These are phyloP conservation scores for Leccinum disarticulatum DNA, from an alignment of 768 basidiomycete species.

Conservation along the genomic window DNA sequence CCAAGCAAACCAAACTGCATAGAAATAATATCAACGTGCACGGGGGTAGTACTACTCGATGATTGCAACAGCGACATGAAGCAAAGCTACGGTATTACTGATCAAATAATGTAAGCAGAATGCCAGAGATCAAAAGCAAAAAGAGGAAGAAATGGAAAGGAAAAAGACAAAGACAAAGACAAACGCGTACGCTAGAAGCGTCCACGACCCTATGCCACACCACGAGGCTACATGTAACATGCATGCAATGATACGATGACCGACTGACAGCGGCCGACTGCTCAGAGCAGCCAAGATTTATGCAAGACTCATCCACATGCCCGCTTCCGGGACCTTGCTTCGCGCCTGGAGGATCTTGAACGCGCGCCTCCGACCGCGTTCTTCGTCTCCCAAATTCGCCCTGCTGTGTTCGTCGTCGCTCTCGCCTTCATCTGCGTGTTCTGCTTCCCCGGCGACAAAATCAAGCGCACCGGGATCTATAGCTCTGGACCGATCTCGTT, in stretches of 20 bases:
- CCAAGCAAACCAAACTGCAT: neutral
- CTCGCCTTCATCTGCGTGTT: slow-evolving; percentile 43
- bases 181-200: slow-evolving; percentile 9
- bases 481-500: slow-evolving; percentile 61
- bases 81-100: slow-evolving; percentile 30
- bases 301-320: slow-evolving; percentile 84
- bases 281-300: slow-evolving; percentile 21
- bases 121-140: neutral
- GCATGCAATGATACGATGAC: slow-evolving; percentile 1
- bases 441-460: slow-evolving; percentile 52
- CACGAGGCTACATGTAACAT: neutral
- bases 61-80: slow-evolving; percentile 31
- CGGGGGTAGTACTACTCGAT: slow-evolving; percentile 11
- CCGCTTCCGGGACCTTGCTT: slow-evolving; percentile 63
- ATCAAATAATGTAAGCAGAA: slow-evolving; percentile 31
- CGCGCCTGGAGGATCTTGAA: slow-evolving; percentile 69
- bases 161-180: slow-evolving; percentile 2
- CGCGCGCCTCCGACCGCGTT: slow-evolving; percentile 57
- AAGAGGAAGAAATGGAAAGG: neutral
- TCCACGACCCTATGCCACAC: slow-evolving; percentile 12
- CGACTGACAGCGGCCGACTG: neutral
- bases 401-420: slow-evolving; percentile 25
- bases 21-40: slow-evolving; percentile 13
- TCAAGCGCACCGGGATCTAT: slow-evolving; percentile 73
- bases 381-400: slow-evolving; percentile 27